Conservation (phyloP, 31 red algal species). For the Porphyra umbilicalis region DNA sequence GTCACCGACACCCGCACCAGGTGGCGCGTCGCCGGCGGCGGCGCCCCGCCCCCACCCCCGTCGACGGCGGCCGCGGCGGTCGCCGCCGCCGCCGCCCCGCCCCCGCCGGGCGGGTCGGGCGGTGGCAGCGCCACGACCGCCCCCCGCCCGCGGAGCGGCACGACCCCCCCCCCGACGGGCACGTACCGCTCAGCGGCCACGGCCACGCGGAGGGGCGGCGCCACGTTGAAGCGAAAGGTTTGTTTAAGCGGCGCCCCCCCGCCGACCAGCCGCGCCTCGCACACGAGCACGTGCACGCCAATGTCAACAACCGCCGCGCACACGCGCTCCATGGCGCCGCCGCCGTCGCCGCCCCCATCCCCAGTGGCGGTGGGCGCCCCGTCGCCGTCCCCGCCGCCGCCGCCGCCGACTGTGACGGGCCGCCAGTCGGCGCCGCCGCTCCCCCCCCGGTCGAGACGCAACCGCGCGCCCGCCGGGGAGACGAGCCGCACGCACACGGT, state of each 20-base stretch:
- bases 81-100: not conserved
- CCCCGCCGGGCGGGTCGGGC: not conserved
- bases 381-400: constrained; percentile 19
- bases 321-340: constrained; percentile 7
- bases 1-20: not conserved
- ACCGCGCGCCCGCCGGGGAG: not conserved
- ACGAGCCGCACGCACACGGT: constrained; percentile 23
- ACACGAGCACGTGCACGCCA: constrained; percentile 51
- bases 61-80: not conserved
- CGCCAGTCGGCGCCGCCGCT: not conserved
- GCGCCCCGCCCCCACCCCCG: too few species aligned
- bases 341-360: not conserved
- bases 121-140: not conserved
- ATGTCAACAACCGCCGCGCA: constrained; percentile 36
- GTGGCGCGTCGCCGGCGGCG: not conserved
- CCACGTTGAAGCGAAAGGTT: constrained; percentile 62
- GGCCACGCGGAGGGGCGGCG: constrained; percentile 51
- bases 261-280: constrained; percentile 20
- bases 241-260: constrained; percentile 27
- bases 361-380: not conserved
- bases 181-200: constrained; percentile 16
- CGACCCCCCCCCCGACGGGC: not conserved
- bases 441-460: not conserved
- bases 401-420: constrained; percentile 21
- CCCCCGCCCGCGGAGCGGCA: not conserved